Conservation (phyloP, 805 yeast genomes). For the Starmerella apicola region DNA sequence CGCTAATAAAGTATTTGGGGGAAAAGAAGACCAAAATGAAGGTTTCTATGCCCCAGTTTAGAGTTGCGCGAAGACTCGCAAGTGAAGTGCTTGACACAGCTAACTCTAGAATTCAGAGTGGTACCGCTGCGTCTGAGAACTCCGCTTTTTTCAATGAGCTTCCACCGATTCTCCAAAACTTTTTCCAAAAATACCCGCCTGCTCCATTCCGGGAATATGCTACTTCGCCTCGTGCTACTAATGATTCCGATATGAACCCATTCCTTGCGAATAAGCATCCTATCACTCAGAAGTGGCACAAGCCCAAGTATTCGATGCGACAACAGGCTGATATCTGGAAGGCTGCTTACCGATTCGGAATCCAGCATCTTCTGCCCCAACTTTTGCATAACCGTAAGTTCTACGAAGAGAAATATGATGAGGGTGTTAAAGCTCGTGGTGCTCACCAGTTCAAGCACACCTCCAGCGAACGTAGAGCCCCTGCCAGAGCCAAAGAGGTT, state of each 20-base stretch:
- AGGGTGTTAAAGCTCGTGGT: conserved; percentile 63
- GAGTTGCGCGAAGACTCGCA: conserved; percentile 23
- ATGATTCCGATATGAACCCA: conserved; percentile 68
- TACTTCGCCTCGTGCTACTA: conserved; percentile 48
- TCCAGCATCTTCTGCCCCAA: conserved; percentile 63
- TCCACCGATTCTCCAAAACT: conserved; percentile 57
- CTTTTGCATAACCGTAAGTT: conserved; percentile 49
- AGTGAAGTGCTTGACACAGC: conserved; percentile 22
- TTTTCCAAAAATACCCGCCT: conserved; percentile 78
- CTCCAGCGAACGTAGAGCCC: conserved; percentile 56
- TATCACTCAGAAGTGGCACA: conserved; percentile 62
- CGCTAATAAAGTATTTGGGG: too few species aligned
- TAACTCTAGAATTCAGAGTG: conserved; percentile 22
- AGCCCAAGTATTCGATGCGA: conserved; percentile 66
- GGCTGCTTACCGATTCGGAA: conserved; percentile 69
- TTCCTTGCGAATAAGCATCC: conserved; percentile 78
- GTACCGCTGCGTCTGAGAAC: conserved; percentile 12
- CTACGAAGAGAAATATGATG: conserved; percentile 63
- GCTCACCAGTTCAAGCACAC: conserved; percentile 67
- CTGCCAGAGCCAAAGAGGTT: conserved; percentile 46
- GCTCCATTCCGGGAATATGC: conserved; percentile 60
- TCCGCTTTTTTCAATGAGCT: conserved; percentile 39
- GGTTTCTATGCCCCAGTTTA: conserved; percentile 16
- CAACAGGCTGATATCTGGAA: conserved; percentile 75
- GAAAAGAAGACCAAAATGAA: too few species aligned